Evolutionary conservation across 345 rosid species (phyloP), one percentile per base, ranked within the genome.

Genomic region (Garcia nutans): DNA sequence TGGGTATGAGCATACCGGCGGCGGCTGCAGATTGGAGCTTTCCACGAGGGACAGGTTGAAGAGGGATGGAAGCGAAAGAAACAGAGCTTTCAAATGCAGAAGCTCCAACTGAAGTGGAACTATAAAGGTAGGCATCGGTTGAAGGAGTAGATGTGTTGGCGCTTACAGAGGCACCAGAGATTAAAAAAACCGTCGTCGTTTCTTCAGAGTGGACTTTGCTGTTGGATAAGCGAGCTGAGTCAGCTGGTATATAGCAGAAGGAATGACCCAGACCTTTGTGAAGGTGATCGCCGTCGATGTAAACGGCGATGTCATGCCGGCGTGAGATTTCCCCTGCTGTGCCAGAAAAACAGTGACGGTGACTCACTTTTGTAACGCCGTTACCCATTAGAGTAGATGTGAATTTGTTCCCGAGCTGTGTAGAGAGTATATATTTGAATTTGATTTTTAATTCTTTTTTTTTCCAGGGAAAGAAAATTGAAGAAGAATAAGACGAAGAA

Each of bases 161-260:
- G 71, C 99, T 96, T 1, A 96, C 92, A 26, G 99, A 96, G 6
- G 99, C 97, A 13, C 98, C 99, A 50, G 99, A 90, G 82, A 96
- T 96, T 15, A 97, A 84, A 54, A 92, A 88, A 78, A 93, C 93
- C 63, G 96, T 89, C 19, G 96, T 89, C n/a, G 91, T 79, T 49
- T 77, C 94, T 42, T 89, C 92, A 0, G 97, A 93, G 78, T 93
- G 89, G 75, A 89, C 90, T 77, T 90, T 89, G 15, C 89, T 85
- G 19, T 86, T 86, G 0, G 93, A 88, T 2, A 86, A 22, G 0
- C 89, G 85, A 5, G 86, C 73, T 74, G 85, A 86, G 77, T 89
- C 96, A 23, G 99, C 93, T 41, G 94, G 81, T 0, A 96, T 92
- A 77, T 96, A 96, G 77, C 98, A 90, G 87, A 96, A 95, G 16